Evolutionary conservation across 257 asterid species (phyloP).

Genomic region (Solanum neorickii): DNA sequence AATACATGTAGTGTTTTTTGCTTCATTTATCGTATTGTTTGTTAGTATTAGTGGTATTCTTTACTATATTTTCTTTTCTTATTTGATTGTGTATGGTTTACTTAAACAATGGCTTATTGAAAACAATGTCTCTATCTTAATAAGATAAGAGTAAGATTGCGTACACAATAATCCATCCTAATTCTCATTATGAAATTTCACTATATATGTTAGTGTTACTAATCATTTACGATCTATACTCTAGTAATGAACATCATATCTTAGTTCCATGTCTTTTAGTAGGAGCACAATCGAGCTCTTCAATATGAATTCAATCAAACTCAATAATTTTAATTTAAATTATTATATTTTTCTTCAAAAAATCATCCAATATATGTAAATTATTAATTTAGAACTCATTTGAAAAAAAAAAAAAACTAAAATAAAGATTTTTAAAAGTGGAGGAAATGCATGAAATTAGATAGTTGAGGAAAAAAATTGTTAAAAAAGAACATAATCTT

Average conservation of each 20-base stretch:
- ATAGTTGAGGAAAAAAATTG: neutral
- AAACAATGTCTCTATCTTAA: neutral
- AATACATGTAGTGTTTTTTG: neutral
- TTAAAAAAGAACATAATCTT: neutral
- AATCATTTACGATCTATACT: neutral
- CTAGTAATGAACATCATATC: neutral
- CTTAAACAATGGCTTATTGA: neutral
- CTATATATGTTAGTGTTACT: neutral
- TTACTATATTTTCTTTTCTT: neutral
- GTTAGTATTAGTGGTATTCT: neutral
- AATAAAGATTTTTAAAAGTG: neutral
- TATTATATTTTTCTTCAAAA: neutral
- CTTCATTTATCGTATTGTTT: neutral
- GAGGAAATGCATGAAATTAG: neutral
- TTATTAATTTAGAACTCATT: neutral
- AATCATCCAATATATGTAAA: neutral
- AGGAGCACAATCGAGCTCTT: neutral
- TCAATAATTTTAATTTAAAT: neutral
- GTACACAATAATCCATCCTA: neutral
- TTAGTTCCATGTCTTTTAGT: neutral
- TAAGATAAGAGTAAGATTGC: neutral
- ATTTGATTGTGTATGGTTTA: neutral
- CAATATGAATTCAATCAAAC: neutral
- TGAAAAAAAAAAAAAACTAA: neutral
- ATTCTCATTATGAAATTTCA: neutral